Evolutionary conservation across 805 yeast genomes (phyloP), one percentile per base, ranked within the genome.

Genomic region (Sungouiozyma intestinalis): DNA sequence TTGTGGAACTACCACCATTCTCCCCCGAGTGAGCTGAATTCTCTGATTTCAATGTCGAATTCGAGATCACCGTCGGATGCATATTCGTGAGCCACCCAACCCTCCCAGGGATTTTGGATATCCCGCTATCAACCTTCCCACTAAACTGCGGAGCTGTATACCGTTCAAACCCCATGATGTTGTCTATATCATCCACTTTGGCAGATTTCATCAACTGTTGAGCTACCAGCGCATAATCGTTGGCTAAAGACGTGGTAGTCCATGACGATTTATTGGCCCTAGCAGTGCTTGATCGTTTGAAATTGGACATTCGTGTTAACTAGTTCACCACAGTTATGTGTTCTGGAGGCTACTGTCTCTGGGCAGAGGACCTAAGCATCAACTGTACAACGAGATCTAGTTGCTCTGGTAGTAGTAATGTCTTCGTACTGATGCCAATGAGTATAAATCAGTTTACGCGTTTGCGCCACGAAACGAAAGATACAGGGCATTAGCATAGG

Each of bases 41-140:
- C 17, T 24, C 19, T 3, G 42, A 39, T 9, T 42, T 7, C 4
- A 46, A 27, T 5, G 50, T 33, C 3, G 74, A 76, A 11, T 76
- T 71, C 2, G 81, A 76, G 3, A 83, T 60, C 1, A 83, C 69
- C 1, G 94, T 85, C 2, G 95, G 77, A 65, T 90, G 98, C 92
- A 92, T 86, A 56, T 92, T 94, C 35, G 82, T 74, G 42, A 92
- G 67, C 98, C 98, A 92, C 36, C 98, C 99, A 3, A 55, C 50
- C 35, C 63, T 53, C 1, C 63, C 64, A 3, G 60, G 58, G 9
- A 52, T 37, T 16, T 40, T 38, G 17, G 46, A 47, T 15, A 52
- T 16, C 17, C 36, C 34, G 8, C 38, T 24, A 16, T 50, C 51
- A 9, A 46, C 40, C 15, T 40, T 46, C 1, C 55, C 61, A 27